Base-by-base conservation (phyloP, 139 green algal species). In the Volvox africanus region DNA sequence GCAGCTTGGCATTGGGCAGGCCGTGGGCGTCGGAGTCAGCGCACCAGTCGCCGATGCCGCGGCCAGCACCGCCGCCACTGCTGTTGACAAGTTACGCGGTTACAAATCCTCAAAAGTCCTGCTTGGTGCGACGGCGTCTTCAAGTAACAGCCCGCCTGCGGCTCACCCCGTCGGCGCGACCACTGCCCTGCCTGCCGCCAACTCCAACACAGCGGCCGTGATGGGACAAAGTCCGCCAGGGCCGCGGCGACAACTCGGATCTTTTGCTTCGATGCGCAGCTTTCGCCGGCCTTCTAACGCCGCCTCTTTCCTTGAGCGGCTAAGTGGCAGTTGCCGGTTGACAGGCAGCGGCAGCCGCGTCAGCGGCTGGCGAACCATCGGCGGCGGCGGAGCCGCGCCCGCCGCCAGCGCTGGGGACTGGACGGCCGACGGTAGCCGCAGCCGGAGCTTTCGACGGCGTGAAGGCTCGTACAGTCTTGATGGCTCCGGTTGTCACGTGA, bases 281-380 rank as follows among this genome's bases (percentile, higher is more conserved):
- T n/a, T 75, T 6, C 24, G 24, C 24, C 19, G 5, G 2, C 24
- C 28, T 0, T 11, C n/a, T 24, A 35, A 14, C 0, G 3, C 61
- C 3, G 12, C n/a, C 33, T 82, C 85, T 44, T 89, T 89, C 69
- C 85, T 89, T 44, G 85, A 89, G 0, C 85, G 85, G 12, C 85
- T 89, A 20, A 82, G 69, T 28, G 1, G 61, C 33, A 67, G 21
- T 28, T 44, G 21, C 82, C 1, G 6, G 28, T 3, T 9, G 6
- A 28, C 33, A 14, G 36, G 24, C 67, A 37, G 85, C 36, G 35
- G 0, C 85, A 20, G 37, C 37, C 36, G 13, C 0, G 28, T 20
- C 85, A 33, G 36, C 26, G 24, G 20, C 65, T 0, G 83, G 35
- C 67, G 83, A 2, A 68, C 35, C 24, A 80, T 44, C 62, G 35